Base-by-base conservation (phyloP, 805 yeast species). In the Schwanniomyces polymorphus region DNA sequence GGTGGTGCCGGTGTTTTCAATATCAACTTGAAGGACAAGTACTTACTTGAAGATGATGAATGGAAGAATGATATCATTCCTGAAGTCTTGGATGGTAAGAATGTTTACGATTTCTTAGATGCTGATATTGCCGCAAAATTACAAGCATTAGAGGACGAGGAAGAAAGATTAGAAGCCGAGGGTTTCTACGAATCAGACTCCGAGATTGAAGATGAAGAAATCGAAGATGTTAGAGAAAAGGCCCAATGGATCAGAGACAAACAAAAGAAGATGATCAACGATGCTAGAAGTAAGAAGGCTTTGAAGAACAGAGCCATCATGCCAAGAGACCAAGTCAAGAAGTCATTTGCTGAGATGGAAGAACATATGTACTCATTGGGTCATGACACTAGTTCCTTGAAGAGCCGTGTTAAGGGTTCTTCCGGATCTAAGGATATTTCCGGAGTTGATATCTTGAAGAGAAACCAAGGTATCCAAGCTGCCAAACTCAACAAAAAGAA, bases 1-100 rank as follows among this genome's bases (percentile, higher is more conserved):
- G 99, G 99, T 65, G 99, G 99, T 65, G 97, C 99, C 38, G 99
- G 99, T 78, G 99, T 94, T 29, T 94, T 74, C 78, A 94, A 91
- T 74, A 82, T 94, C 64, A 91, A 94, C 74, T 78, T 94, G 73
- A 89, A 91, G 67, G 98, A 92, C 64, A 87, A 85, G 62, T 94
- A 95, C 70, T 57, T 94, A 52, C 77, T 94, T 58, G 99, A 92
- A 57, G 92, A 94, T 65, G 98, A 92, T 44, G 95, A 89, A 54
- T 94, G 99, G 99, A 92, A 92, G 80, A 83, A 90, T 56, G 99
- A 94, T 70, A 80, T 86, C 52, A 90, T 94, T 90, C 99, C 99
- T 25, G 99, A 94, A 76, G 80, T 94, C 45, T 75, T 94, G 65
- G 91, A 94, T 63, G 99, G 99, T 72, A 87, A 84, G 75, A 94